These are phyloP conservation scores for Acorus calamus DNA, from an alignment of 106 monocot genomes.

Conservation along the genomic window DNA sequence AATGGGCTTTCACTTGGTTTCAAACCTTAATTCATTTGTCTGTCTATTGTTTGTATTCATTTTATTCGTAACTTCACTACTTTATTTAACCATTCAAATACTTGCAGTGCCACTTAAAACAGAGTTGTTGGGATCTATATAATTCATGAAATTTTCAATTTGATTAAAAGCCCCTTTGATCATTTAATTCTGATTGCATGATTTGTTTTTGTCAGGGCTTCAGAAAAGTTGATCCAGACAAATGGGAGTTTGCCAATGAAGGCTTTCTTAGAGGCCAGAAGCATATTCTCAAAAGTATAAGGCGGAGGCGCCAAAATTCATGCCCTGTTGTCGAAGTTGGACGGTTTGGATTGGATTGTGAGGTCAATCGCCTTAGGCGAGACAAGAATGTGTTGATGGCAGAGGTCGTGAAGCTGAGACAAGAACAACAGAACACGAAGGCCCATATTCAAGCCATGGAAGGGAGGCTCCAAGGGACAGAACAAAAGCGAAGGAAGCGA, in stretches of 20 bases:
- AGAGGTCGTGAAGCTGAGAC: conserved; percentile 77
- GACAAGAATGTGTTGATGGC: conserved; percentile 76
- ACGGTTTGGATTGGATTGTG: conserved; percentile 46
- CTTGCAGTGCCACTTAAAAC: too few species aligned
- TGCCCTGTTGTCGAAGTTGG: conserved; percentile 56
- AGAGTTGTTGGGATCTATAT: background rate
- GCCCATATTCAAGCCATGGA: conserved; percentile 49
- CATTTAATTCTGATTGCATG: background rate
- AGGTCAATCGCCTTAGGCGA: conserved; percentile 48
- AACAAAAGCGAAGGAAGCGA: conserved; percentile 27
- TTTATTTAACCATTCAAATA: too few species aligned
- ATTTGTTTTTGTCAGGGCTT: conserved; percentile 41
- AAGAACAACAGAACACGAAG: conserved; percentile 58
- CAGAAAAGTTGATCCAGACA: conserved; percentile 68
- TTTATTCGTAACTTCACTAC: too few species aligned
- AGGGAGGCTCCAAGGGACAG: conserved; percentile 48
- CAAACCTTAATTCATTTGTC: too few species aligned
- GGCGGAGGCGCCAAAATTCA: conserved; percentile 26
- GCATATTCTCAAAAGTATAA: conserved; percentile 51
- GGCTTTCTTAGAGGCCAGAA: conserved; percentile 54
- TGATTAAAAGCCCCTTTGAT: background rate
- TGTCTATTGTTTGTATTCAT: too few species aligned
- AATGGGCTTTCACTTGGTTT: too few species aligned
- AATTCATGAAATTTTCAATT: too few species aligned
- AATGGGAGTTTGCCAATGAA: conserved; percentile 59